These are phyloP conservation scores for thale cress (Arabidopsis thaliana) DNA, from an alignment of 345 rosid species.

Conservation along the genomic window DNA sequence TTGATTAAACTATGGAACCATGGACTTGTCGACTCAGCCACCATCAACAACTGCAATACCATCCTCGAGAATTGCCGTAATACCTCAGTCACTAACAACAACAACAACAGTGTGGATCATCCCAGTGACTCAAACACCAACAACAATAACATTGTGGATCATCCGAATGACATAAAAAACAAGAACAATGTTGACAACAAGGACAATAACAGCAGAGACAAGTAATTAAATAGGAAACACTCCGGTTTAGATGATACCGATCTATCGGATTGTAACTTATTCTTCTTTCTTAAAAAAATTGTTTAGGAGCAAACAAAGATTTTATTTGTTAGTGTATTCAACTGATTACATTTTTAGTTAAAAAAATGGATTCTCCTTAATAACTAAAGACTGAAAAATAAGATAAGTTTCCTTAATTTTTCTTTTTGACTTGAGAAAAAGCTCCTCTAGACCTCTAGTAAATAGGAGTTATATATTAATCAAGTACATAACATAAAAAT, in stretches of 20 bases:
- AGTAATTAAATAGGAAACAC: neutral
- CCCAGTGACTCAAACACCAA: neutral
- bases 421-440: neutral
- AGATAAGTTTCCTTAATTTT: neutral
- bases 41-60: slow-evolving; percentile 73
- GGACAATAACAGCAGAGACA: slow-evolving; percentile 2
- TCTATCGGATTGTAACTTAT: neutral
- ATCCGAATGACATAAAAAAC: neutral
- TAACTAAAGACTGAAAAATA: neutral
- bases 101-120: neutral
- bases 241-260: neutral
- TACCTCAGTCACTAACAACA: slow-evolving; percentile 2
- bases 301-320: slow-evolving; percentile 14
- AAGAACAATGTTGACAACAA: slow-evolving; percentile 2
- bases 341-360: neutral
- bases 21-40: slow-evolving; percentile 80
- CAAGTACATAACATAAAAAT: neutral
- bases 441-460: neutral
- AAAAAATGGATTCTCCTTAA: neutral
- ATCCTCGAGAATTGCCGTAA: slow-evolving; percentile 46
- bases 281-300: neutral
- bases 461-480: neutral
- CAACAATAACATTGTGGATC: neutral
- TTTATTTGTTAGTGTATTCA: neutral
- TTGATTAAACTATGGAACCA: slow-evolving; percentile 89